phyloP scores from a whole-genome alignment of 305 asterid species.

The Fraxinus xanthoxyloides region DNA sequence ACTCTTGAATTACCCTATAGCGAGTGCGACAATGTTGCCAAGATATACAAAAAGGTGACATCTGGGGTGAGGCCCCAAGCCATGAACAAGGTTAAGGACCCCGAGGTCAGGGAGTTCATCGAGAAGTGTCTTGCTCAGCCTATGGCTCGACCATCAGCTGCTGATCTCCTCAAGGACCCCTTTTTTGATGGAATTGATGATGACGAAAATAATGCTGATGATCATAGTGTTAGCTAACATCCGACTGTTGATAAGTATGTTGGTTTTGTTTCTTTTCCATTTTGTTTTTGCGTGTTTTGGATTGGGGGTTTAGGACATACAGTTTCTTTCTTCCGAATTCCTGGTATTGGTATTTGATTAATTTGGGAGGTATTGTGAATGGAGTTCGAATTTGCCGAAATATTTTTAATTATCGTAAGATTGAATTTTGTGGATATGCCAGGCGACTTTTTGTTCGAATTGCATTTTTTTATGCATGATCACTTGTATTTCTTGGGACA shows the following conservation, averaged over 20 bases:
- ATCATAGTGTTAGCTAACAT: background rate
- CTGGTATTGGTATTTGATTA: background rate
- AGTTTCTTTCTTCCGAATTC: background rate
- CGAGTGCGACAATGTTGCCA: slow-evolving; percentile 66
- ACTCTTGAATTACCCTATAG: slow-evolving; percentile 66
- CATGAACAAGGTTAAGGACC: slow-evolving; percentile 70
- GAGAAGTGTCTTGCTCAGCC: slow-evolving; percentile 80
- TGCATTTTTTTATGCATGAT: background rate
- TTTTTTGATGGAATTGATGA: slow-evolving; percentile 45
- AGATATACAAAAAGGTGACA: slow-evolving; percentile 70
- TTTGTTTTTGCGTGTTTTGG: background rate
- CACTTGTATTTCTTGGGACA: background rate
- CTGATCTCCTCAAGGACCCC: slow-evolving; percentile 66
- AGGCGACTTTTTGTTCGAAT: background rate
- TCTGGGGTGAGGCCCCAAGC: slow-evolving; percentile 72
- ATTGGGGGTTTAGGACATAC: background rate
- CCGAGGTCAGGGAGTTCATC: slow-evolving; percentile 58
- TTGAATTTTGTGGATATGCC: background rate
- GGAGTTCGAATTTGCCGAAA: slow-evolving; percentile 9
- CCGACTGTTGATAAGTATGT: background rate
- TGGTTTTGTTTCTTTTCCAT: background rate
- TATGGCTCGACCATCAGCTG: slow-evolving; percentile 66
- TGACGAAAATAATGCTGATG: slow-evolving; percentile 34
- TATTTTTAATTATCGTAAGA: background rate
- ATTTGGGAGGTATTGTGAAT: background rate